Base-by-base conservation (phyloP, 1,284 basidiomycete species). In the Gymnopus androsaceus region DNA sequence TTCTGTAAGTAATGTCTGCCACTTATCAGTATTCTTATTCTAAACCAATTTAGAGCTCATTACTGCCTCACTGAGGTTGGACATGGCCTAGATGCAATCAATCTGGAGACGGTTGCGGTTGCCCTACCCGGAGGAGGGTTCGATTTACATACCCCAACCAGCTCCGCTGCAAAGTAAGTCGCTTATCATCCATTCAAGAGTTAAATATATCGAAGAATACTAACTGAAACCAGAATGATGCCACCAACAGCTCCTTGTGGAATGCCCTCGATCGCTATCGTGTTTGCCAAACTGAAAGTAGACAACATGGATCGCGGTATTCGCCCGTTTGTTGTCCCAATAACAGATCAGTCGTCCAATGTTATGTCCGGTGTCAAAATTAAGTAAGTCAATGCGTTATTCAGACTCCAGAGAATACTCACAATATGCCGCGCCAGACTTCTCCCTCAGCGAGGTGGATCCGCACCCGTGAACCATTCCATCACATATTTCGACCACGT, bases 401-500 rank as follows among this genome's bases (percentile, higher is more conserved):
- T 14, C 8, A 23, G n/a, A 31, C 9, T 11, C 3, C 9, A 34
- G 19, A 38, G 12, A 25, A 33, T 9, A 56, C 27, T 4, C 19
- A 31, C 5, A 19, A 14, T 17, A 31, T 8, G 2, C 12, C 30
- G 6, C 15, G n/a, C n/a, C 46, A 76, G 76, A 41, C 55, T 69
- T 4, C 65, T 79, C n/a, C 70, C 75, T 28, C 62, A 60, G 12
- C 70, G 72, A 3, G 67, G 63, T n/a, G 73, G 73, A 8, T 66
- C 70, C 8, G 55, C 55, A 14, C 75, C 77, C 0, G 59, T 79
- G 30, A 67, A 70, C 11, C 73, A 78, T 56, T 60, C 70, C 1
- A 57, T 79, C 21, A 79, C 78, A 1, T 69, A 60, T 34, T 79
- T 79, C 63, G 47, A 69, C 42, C 65, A 69, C 48, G 75, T 78